These are phyloP conservation scores for Diaporthe destruens DNA, from an alignment of 2,329 filamentous ascomycete genomes.

Conservation along the genomic window DNA sequence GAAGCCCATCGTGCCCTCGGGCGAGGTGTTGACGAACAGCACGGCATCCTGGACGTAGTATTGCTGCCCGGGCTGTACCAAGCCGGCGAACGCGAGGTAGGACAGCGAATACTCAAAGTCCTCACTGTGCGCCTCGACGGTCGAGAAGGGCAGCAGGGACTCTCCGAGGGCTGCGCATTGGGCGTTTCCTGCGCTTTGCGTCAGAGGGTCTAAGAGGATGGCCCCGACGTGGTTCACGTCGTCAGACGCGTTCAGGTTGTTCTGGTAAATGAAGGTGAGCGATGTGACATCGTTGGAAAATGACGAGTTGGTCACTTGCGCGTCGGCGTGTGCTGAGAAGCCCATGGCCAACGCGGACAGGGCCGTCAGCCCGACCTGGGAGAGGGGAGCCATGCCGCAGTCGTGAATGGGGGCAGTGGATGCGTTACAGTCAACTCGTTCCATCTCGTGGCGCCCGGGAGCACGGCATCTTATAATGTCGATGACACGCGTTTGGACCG, in stretches of 20 bases:
- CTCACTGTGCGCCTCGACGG: conserved; percentile 55
- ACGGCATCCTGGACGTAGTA: conserved; percentile 59
- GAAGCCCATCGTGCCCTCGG: conserved; percentile 22
- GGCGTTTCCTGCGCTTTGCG: conserved; percentile 52
- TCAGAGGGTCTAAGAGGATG: conserved; percentile 60
- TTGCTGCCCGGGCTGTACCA: conserved; percentile 45
- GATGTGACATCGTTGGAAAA: conserved; percentile 56
- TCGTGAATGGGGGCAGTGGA: neutral
- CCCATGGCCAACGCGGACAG: conserved; percentile 16
- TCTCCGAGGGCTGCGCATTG: conserved; percentile 64
- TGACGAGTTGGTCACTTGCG: conserved; percentile 5
- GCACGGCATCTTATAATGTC: conserved; percentile 22
- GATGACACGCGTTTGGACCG: neutral
- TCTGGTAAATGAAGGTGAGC: conserved; percentile 64
- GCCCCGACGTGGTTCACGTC: conserved; percentile 65
- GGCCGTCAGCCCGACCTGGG: conserved; percentile 16
- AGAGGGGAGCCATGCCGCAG: conserved; percentile 20
- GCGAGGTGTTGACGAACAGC: conserved; percentile 54
- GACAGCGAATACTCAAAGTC: conserved; percentile 61
- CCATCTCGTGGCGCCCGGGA: neutral
- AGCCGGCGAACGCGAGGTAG: conserved; percentile 49
- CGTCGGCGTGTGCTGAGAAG: conserved; percentile 3
- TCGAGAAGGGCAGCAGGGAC: conserved; percentile 56
- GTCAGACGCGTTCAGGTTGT: conserved; percentile 66
- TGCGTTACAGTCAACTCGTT: neutral